Evolutionary conservation across 2,329 filamentous ascomycete genomes (phyloP).

Genomic region (Blastomyces percursus): DNA sequence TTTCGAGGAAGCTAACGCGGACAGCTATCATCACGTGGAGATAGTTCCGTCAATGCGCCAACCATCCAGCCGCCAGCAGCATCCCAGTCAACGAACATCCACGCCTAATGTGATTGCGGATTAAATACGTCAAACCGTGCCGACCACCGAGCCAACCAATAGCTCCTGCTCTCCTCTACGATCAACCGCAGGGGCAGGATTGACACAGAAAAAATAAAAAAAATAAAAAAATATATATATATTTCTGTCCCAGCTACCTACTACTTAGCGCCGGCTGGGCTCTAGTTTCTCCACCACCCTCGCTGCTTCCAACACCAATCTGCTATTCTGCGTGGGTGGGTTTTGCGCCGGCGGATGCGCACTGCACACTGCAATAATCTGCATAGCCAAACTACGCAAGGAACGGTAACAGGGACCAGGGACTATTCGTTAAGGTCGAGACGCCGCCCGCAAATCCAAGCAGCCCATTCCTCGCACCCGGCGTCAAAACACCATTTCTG

Average conservation of each 20-base stretch:
- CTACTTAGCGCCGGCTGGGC: conserved; percentile 3
- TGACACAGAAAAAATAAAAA: no score
- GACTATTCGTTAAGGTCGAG: background rate
- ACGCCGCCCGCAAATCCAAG: conserved; percentile 1
- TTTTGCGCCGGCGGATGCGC: conserved; percentile 1
- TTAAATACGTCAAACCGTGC: background rate
- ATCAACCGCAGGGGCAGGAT: background rate
- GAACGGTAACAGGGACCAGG: conserved; percentile 7
- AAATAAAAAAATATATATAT: background rate
- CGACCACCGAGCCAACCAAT: background rate
- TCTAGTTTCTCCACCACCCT: conserved; percentile 8
- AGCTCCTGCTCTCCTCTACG: background rate
- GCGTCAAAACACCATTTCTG: conserved; percentile 14
- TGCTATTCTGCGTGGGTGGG: background rate
- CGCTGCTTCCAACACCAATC: conserved; percentile 4
- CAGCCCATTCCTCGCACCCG: conserved; percentile 1
- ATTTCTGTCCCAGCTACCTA: background rate
- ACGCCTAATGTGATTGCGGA: background rate
- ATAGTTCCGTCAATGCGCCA: no score
- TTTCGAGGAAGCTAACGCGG: conserved; percentile 24
- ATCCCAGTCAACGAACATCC: background rate
- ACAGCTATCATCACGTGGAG: conserved; percentile 33
- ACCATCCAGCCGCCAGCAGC: background rate
- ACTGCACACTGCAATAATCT: conserved; percentile 1
- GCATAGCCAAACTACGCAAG: background rate